These are phyloP conservation scores for Xylaria sp. DNA, from an alignment of 2,329 filamentous ascomycete genomes.

Conservation along the genomic window DNA sequence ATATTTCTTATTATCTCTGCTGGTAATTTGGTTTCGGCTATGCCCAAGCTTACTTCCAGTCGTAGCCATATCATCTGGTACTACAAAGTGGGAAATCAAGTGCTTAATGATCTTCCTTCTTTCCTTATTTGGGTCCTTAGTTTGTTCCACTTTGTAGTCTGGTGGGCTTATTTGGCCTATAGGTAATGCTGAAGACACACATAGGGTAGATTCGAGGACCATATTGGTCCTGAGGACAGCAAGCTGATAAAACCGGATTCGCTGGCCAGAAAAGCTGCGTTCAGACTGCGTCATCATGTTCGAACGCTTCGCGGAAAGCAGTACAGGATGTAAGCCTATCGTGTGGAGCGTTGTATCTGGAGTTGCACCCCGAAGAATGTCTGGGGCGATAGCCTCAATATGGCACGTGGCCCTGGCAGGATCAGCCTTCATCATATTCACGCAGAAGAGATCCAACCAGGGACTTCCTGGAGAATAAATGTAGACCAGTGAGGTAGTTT, in stretches of 20 bases:
- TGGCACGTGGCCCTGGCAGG: constrained; percentile 29
- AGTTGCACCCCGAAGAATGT: constrained; percentile 9
- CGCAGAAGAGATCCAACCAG: constrained; percentile 33
- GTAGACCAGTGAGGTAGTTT: constrained; percentile 27
- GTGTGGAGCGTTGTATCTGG: constrained; percentile 17
- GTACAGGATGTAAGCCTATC: constrained; percentile 27
- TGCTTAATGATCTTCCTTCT: constrained; percentile 20
- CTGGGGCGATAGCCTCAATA: constrained; percentile 24
- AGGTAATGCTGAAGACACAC: constrained; percentile 21
- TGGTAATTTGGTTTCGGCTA: not conserved
- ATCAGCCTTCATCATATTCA: constrained; percentile 26
- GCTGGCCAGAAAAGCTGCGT: constrained; percentile 36
- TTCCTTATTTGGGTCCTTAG: constrained; percentile 2
- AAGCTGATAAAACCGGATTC: constrained; percentile 51
- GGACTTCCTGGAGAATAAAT: constrained; percentile 31
- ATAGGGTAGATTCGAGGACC: constrained; percentile 45
- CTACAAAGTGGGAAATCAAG: constrained; percentile 26
- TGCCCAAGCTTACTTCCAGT: constrained; percentile 1
- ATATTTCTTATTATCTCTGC: not conserved
- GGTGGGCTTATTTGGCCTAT: constrained; percentile 20
- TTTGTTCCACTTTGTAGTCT: constrained; percentile 12
- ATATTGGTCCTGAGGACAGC: constrained; percentile 47
- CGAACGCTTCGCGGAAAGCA: constrained; percentile 29
- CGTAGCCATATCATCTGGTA: constrained; percentile 25
- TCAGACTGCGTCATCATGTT: constrained; percentile 9